Conservation (phyloP, 1,284 basidiomycete species). For the Sporisorium sorghi region DNA sequence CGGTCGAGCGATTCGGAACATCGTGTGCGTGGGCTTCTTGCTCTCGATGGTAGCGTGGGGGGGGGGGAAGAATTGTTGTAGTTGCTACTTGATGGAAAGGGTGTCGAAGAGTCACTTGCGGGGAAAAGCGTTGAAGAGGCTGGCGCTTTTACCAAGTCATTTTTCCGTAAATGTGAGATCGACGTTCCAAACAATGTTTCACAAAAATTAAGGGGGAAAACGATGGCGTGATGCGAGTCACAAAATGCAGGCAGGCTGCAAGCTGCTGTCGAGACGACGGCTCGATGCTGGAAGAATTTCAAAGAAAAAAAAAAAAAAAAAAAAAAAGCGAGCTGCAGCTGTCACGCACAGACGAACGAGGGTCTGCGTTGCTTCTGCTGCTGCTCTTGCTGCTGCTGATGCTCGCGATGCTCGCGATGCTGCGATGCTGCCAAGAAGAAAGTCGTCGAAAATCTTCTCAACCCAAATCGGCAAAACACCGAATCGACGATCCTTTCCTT, state of each 20-base stretch:
- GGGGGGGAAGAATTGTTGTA: neutral
- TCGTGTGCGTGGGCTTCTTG: neutral
- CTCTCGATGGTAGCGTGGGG: neutral
- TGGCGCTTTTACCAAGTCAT: conserved; percentile 9
- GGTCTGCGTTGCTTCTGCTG: no score
- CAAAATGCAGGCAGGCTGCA: neutral
- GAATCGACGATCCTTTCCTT: neutral
- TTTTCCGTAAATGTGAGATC: neutral
- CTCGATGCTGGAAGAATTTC: no score
- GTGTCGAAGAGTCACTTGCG: neutral
- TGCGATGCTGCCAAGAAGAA: conserved; percentile 25
- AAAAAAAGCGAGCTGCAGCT: neutral
- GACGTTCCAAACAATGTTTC: neutral
- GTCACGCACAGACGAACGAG: conserved; percentile 27
- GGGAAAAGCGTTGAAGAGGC: neutral
- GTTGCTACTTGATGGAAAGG: neutral
- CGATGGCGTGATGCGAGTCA: conserved; percentile 7
- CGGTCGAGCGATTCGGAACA: conserved; percentile 14
- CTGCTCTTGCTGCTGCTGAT: neutral
- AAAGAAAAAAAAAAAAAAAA: no score
- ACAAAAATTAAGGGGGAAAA: neutral
- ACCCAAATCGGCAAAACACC: neutral
- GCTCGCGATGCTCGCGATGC: no score
- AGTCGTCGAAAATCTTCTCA: conserved; percentile 12
- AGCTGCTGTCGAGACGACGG: neutral